Evolutionary conservation across 768 basidiomycete species (phyloP), one percentile per base, ranked within the genome.

Genomic region (Suillus discolor): DNA sequence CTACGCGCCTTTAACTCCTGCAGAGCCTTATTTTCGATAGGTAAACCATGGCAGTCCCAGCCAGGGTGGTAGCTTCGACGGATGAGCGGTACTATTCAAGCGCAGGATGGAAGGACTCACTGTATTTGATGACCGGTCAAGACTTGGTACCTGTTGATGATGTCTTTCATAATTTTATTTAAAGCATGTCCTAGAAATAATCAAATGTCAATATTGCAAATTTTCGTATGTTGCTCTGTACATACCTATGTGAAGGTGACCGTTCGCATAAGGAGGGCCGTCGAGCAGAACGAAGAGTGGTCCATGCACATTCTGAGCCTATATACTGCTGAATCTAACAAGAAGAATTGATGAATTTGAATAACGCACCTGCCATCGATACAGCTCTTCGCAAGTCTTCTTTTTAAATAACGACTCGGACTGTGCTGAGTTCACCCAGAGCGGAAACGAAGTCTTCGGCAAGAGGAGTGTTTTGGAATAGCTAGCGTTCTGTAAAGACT

Each of bases 1-100:
- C 25, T 7, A 23, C 85, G 63, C 72, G 93, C 93, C 63, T 86
- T 84, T 34, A 97, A 81, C 28, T 90, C 85, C 66, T 90, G 82
- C 42, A 99, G 79, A 0, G 96, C 93, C 72, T 97, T 98, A 69
- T 94, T 94, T 75, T 99, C 97, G 67, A 99, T 98, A 0, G 97
- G 97, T 15, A 98, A 86, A 7, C 97, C 97, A 75, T 99, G 97
- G 71, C 97, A 99, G 72, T 99, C 97, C 94, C 95, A 99, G 12
- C 97, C 97, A 42, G 97, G 96, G 16, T 92, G 77, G 78, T 96
- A 98, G 72, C 97, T 98, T 65, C n/a, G 15, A 42, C 49, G 45
- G 62, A 63, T 61, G 63, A 38, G 42, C 38, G 2, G 16, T 45
- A 36, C 67, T 49, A 66, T 61, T 25, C 53, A 54, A 28, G n/a